These are phyloP conservation scores for Phellopilus nigrolimitatus DNA, from an alignment of 1,284 basidiomycete genomes.

Conservation along the genomic window DNA sequence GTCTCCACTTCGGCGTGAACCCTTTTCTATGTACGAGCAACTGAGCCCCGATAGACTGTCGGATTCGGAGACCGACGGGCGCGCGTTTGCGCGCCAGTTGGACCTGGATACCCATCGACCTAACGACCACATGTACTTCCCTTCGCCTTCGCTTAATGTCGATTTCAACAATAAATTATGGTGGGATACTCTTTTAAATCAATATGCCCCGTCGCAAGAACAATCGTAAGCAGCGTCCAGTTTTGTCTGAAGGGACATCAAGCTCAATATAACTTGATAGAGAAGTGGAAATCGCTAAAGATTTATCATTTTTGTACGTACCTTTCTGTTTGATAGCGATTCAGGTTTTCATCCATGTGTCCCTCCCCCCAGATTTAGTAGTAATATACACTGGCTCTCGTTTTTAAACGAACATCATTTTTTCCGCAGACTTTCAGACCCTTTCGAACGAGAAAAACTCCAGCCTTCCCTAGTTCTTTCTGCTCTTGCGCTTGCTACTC, in stretches of 20 bases:
- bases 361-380: slow-evolving; percentile 36
- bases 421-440: slow-evolving; percentile 46
- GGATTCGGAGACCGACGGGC: slow-evolving; percentile 15
- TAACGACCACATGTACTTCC: slow-evolving; percentile 26
- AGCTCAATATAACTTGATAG: slow-evolving; percentile 3
- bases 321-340: background rate
- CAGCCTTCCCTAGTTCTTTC: slow-evolving; percentile 68
- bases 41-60: slow-evolving; percentile 11
- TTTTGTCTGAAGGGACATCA: background rate
- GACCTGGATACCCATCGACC: slow-evolving; percentile 13
- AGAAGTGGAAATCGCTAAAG: slow-evolving; percentile 14
- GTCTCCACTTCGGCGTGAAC: slow-evolving; percentile 7
- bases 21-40: slow-evolving; percentile 17
- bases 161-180: slow-evolving; percentile 48
- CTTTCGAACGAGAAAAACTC: slow-evolving; percentile 45
- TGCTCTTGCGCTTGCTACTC: slow-evolving; percentile 61
- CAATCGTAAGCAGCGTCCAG: slow-evolving; percentile 49
- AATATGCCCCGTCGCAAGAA: slow-evolving; percentile 40
- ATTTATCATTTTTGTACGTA: slow-evolving; percentile 16
- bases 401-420: slow-evolving; percentile 59
- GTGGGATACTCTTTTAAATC: slow-evolving; percentile 58
- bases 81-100: slow-evolving; percentile 14
- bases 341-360: slow-evolving; percentile 1
- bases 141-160: slow-evolving; percentile 34
- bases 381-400: slow-evolving; percentile 54